A percentile compares a stretch with the other conserved stretches of the same genome.
These are phyloP conservation scores for Pilaira anomala DNA, from an alignment of 192 early-diverging fungal species.

Conservation along the genomic window DNA sequence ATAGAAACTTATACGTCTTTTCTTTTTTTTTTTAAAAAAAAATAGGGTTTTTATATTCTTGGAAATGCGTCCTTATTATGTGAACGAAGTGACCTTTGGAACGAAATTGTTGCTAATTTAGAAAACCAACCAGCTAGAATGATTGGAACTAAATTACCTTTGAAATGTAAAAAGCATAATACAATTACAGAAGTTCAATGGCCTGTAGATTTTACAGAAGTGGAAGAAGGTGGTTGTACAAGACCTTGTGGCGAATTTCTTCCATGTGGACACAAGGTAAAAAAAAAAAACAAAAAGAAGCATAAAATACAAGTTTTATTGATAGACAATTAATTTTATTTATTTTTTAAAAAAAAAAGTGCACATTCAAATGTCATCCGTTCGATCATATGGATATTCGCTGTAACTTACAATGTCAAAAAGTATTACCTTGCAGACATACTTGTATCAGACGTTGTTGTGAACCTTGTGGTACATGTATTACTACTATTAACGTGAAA, in stretches of 20 bases:
- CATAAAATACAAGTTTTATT: background rate
- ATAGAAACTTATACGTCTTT: background rate
- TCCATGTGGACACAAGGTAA: conserved; percentile 37
- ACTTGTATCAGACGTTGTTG: conserved; percentile 6
- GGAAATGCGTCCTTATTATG: conserved; percentile 49
- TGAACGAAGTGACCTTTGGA: conserved; percentile 46
- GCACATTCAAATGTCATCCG: conserved; percentile 26
- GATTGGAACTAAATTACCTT: conserved; percentile 40
- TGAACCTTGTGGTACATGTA: too few species aligned
- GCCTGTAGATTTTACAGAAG: conserved; percentile 44
- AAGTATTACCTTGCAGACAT: conserved; percentile 25
- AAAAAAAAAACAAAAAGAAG: too few species aligned
- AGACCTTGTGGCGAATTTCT: conserved; percentile 35
- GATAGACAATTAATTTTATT: conserved; percentile 2
- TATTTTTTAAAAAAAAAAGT: conserved; percentile 15
- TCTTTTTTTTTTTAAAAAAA: conserved; percentile 8
- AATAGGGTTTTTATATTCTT: conserved; percentile 53
- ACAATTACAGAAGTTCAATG: conserved; percentile 36
- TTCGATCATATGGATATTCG: conserved; percentile 26
- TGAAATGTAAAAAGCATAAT: conserved; percentile 41
- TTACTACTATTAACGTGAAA: too few species aligned
- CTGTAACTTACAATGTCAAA: conserved; percentile 23
- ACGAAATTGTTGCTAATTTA: conserved; percentile 38
- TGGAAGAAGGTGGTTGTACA: conserved; percentile 46
- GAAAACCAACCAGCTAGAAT: conserved; percentile 17